Evolutionary conservation across 129 eudicot genomes (phyloP), one percentile per base, ranked within the genome.

Genomic region (Chrysanthemum makinoi): DNA sequence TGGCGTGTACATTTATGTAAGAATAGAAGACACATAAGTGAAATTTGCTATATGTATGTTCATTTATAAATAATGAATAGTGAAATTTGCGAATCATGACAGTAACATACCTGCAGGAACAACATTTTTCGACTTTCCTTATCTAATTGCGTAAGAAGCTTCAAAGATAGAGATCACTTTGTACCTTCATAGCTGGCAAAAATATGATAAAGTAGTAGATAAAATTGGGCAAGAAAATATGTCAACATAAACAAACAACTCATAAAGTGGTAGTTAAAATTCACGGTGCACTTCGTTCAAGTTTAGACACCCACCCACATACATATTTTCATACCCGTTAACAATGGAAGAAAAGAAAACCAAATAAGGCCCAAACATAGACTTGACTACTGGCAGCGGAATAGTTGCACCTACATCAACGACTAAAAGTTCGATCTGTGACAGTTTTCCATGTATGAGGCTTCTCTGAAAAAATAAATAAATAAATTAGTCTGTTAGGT

Each of bases 331-430:
- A 26, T 89, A 93, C 90, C 96, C 96, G 49, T 89, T 89, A 39
- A 89, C 98, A 13, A 96, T 94, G 28, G 96, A 94, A 30, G 98
- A 87, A 46, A 94, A 88, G 77, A 89, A 94, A 75, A 94, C 93
- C 19, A 89, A 83, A 76, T 89, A 89, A 55, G 95, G 93, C 55
- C 96, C 97, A 75, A 94, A 84, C 75, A 94, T 76, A 56, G 97
- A 89, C 83, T 87, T 89, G 33, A 94, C 90, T 72, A 94, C 72
- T 72, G 98, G 96, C 75, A 94, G 78, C 2, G 96, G 96, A 69
- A 94, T 87, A 60, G 96, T 96, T 43, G 96, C 98, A 61, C 96
- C 98, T 84, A 87, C 97, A 86, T 94, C 97, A 86, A 94, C 73
- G 76, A 94, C 98, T 83, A 94, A 77, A 59, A 94, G 87, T 73